These are phyloP conservation scores for Mallotus repandus DNA, from an alignment of 441 rosid species.

Conservation along the genomic window DNA sequence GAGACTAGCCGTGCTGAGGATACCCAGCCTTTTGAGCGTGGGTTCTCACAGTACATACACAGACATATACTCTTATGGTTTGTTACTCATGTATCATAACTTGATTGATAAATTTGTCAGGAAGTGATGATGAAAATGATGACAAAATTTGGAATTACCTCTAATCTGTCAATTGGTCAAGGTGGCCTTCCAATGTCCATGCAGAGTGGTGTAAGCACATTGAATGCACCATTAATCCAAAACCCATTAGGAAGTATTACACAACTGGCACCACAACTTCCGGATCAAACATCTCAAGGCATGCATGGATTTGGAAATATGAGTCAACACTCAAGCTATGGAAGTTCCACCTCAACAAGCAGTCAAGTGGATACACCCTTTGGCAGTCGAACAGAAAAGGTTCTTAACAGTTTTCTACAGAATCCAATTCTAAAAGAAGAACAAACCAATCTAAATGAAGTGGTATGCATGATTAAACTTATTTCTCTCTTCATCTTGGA, in stretches of 20 bases:
- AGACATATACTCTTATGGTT: conserved; percentile 8
- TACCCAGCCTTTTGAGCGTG: too few species aligned
- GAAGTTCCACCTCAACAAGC: conserved; percentile 25
- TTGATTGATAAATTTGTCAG: conserved; percentile 38
- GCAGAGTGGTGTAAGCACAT: conserved; percentile 40
- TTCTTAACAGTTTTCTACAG: conserved; percentile 60
- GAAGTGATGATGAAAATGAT: conserved; percentile 53
- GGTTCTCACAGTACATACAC: too few species aligned
- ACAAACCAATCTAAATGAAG: conserved; percentile 36
- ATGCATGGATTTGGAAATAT: conserved; percentile 30
- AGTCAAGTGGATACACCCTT: conserved; percentile 37
- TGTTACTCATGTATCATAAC: conserved; percentile 27
- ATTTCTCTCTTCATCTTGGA: background rate
- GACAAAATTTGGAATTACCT: conserved; percentile 54
- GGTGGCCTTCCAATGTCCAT: conserved; percentile 41
- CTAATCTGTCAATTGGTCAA: conserved; percentile 39
- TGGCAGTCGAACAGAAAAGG: conserved; percentile 75
- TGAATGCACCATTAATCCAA: conserved; percentile 36
- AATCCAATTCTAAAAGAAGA: conserved; percentile 58
- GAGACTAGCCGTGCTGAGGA: background rate
- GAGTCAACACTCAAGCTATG: conserved; percentile 27
- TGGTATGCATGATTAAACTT: conserved; percentile 38
- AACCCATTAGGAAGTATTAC: conserved; percentile 41
- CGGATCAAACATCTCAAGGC: conserved; percentile 37
- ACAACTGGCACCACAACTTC: conserved; percentile 35